Conservation (phyloP, 805 yeast species). For the Ascoidea rubescens region DNA sequence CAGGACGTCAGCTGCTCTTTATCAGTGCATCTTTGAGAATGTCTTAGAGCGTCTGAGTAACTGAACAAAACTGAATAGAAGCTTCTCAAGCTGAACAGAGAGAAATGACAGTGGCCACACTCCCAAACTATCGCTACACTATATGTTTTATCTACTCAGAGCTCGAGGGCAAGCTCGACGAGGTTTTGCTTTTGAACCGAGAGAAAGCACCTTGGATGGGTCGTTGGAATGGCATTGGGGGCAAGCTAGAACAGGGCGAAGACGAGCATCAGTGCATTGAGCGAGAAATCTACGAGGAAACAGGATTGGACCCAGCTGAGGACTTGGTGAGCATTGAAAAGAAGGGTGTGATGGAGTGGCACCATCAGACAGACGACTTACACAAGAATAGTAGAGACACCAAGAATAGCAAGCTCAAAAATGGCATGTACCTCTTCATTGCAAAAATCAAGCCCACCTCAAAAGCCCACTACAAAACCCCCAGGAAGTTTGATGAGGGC, state of each 20-base stretch:
- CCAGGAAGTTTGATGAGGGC: slow-evolving; percentile 7
- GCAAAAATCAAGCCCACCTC: slow-evolving; percentile 1
- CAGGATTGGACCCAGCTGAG: slow-evolving; percentile 5
- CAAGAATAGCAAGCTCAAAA: background rate
- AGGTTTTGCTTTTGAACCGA: slow-evolving; percentile 8
- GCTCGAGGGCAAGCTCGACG: background rate
- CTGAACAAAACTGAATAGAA: too few species aligned
- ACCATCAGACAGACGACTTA: background rate
- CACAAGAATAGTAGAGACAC: background rate
- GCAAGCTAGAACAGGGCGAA: slow-evolving; percentile 6
- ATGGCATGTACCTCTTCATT: slow-evolving; percentile 7
- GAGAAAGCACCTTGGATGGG: slow-evolving; percentile 10
- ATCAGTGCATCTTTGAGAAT: too few species aligned
- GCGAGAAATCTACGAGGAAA: slow-evolving; percentile 10
- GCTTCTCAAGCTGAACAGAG: too few species aligned
- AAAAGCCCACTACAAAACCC: slow-evolving; percentile 1
- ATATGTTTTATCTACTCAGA: slow-evolving; percentile 4
- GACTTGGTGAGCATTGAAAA: slow-evolving; percentile 1
- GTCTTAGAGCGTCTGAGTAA: too few species aligned
- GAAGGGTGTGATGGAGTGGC: slow-evolving; percentile 10
- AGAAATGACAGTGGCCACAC: too few species aligned
- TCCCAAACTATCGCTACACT: slow-evolving; percentile 8
- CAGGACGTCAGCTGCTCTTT: too few species aligned
- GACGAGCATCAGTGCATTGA: slow-evolving; percentile 4
- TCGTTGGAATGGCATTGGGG: slow-evolving; percentile 11